Conservation (phyloP, 2,329 filamentous ascomycete species). For the Chrysoporthe deuterocubensis region DNA sequence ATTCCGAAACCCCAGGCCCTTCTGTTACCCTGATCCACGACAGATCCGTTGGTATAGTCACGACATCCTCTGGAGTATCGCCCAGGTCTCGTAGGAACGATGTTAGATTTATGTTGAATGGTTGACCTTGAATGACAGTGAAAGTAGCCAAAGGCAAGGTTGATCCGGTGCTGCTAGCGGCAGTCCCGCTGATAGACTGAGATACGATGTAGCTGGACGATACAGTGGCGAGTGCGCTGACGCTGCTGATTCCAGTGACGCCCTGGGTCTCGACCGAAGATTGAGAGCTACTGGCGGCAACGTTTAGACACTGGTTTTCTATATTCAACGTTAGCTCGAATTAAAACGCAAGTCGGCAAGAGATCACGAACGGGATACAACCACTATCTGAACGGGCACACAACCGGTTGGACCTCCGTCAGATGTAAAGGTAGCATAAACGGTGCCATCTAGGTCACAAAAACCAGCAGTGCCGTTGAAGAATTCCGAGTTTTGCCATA, state of each 20-base stretch:
- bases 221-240: not conserved
- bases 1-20: too few relatives aligned
- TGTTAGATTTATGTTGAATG: too few relatives aligned
- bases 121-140: too few relatives aligned
- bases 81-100: too few relatives aligned
- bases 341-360: not conserved
- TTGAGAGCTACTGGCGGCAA: not conserved
- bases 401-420: not conserved
- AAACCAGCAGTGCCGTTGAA: not conserved
- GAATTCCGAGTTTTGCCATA: not conserved
- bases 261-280: not conserved
- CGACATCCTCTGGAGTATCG: too few relatives aligned
- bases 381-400: not conserved
- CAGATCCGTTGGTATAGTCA: too few relatives aligned
- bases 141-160: not conserved
- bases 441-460: not conserved
- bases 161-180: not conserved
- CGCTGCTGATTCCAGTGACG: not conserved
- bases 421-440: slow-evolving; percentile 1
- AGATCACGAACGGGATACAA: not conserved
- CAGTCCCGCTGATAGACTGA: not conserved
- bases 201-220: not conserved
- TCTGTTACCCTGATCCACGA: too few relatives aligned
- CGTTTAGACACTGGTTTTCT: slow-evolving; percentile 5
- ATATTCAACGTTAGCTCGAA: not conserved